Evolutionary conservation across 768 basidiomycete species (phyloP).

Genomic region (Scleroderma bovista): DNA sequence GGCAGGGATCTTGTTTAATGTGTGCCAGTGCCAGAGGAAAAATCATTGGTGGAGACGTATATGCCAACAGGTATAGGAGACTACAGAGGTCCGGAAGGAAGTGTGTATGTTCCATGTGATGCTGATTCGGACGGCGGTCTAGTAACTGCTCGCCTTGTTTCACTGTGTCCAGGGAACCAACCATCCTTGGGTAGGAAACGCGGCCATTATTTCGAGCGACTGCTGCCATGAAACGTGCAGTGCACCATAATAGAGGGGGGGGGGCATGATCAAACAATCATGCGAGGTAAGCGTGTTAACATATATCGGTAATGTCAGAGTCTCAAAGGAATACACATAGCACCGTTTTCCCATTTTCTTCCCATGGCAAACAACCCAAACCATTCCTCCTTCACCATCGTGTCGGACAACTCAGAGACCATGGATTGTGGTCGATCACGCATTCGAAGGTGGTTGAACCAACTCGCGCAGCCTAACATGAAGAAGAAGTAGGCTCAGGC

Average conservation of each 20-base stretch:
- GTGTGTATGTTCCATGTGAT: too few species aligned
- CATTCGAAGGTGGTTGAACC: conserved; percentile 54
- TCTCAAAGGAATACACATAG: conserved; percentile 8
- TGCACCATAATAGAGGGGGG: conserved; percentile 12
- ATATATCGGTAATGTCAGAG: conserved; percentile 9
- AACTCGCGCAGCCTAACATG: conserved; percentile 60
- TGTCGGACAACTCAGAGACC: conserved; percentile 56
- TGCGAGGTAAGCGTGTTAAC: conserved; percentile 17
- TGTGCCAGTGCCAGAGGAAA: too few species aligned
- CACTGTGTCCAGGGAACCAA: background rate
- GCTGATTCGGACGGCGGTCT: too few species aligned
- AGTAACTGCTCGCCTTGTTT: background rate
- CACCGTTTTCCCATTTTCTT: conserved; percentile 2
- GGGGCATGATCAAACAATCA: conserved; percentile 16
- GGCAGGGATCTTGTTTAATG: too few species aligned
- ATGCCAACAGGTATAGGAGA: too few species aligned
- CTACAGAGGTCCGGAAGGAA: too few species aligned
- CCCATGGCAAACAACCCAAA: conserved; percentile 26
- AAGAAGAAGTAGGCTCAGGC: conserved; percentile 44
- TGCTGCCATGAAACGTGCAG: background rate
- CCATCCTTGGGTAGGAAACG: too few species aligned
- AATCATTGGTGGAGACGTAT: too few species aligned
- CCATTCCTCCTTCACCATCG: conserved; percentile 49
- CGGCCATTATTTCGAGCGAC: background rate
- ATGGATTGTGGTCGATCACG: conserved; percentile 73